Base-by-base conservation (phyloP, 2,329 filamentous ascomycete genomes). In the Sclerotinia subarctica region DNA sequence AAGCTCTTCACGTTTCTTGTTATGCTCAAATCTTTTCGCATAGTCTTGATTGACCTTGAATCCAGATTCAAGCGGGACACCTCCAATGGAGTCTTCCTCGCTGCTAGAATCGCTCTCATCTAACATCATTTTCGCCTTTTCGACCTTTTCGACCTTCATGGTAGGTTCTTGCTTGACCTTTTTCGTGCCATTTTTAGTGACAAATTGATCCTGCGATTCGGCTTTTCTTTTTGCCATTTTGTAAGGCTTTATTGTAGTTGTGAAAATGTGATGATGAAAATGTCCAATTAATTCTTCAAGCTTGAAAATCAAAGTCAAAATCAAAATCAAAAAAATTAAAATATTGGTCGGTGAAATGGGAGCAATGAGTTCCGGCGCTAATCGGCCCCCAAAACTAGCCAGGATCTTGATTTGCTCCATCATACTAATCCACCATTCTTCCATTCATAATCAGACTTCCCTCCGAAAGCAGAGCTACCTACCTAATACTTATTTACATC, bases 1-100 rank as follows among this genome's bases (percentile, higher is more conserved):
- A 71, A 88, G 82, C 78, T 99, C 95, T 77, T 96, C 94, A 68
- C 94, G 87, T 82, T 97, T 97, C 82, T 98, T 97, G 81, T 99
- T 99, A 81, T 98, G 86, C 79, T 99, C 95, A 75, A 97, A 98
- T 52, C 92, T 86, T 73, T 86, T 88, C 54, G 95, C 95, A 78
- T 90, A 99, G 64, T 96, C 92, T 78, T 93, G 84, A 79, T 99
- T 98, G 79, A 99, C 89, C 78, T 91, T 93, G 78, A 98, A 85
- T 42, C 79, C 78, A 49, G 78, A 75, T 49, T 73, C 75, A 68
- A 77, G 78, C 73, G 73, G 76, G 75, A 73, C 78, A 75, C 75
- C 77, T 65, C 76, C 77, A 65, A 73, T 74, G 63, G 76, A 77
- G 35, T 78, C 77, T 56, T 76, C 73, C 15, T 77, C 77, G 21